These are phyloP conservation scores for Sutorius australiensis DNA, from an alignment of 768 basidiomycete genomes.

Conservation along the genomic window DNA sequence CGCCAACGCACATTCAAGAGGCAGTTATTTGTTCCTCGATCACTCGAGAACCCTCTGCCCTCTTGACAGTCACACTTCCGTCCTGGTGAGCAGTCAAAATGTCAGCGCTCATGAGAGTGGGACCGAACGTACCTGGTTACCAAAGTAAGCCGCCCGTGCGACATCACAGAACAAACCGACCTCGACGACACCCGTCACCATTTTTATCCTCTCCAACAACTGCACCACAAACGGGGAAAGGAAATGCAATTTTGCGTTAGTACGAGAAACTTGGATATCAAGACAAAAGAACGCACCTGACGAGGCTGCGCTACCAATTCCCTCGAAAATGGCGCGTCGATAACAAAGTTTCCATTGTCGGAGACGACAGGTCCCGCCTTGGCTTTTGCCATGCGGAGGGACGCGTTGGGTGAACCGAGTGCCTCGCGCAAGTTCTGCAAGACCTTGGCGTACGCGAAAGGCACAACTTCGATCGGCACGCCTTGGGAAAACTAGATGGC, in stretches of 20 bases:
- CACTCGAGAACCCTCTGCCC: conserved; percentile 25
- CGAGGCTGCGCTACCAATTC: conserved; percentile 66
- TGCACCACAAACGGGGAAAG: conserved; percentile 26
- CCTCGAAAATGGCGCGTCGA: conserved; percentile 87
- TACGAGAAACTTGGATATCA: background rate
- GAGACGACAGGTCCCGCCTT: conserved; percentile 95
- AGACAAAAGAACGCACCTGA: conserved; percentile 35
- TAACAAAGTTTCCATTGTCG: conserved; percentile 97
- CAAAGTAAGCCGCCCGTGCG: conserved; percentile 96
- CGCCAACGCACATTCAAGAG: background rate
- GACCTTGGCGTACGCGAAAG: conserved; percentile 91
- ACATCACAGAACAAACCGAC: conserved; percentile 95
- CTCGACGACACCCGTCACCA: conserved; percentile 97
- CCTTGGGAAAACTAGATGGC: conserved; percentile 70
- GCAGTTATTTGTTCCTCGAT: conserved; percentile 17
- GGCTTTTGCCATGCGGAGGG: conserved; percentile 89
- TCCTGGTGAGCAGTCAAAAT: conserved; percentile 40
- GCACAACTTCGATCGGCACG: conserved; percentile 94
- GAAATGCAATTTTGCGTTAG: background rate
- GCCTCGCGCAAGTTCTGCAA: conserved; percentile 61
- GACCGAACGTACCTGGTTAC: conserved; percentile 55
- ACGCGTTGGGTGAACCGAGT: conserved; percentile 64
- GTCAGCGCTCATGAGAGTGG: background rate
- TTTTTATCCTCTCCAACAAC: conserved; percentile 80
- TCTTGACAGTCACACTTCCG: conserved; percentile 65